Base-by-base conservation (phyloP, 371 early-diverging fungal genomes). In the Apophysomyces trapeziformis region DNA sequence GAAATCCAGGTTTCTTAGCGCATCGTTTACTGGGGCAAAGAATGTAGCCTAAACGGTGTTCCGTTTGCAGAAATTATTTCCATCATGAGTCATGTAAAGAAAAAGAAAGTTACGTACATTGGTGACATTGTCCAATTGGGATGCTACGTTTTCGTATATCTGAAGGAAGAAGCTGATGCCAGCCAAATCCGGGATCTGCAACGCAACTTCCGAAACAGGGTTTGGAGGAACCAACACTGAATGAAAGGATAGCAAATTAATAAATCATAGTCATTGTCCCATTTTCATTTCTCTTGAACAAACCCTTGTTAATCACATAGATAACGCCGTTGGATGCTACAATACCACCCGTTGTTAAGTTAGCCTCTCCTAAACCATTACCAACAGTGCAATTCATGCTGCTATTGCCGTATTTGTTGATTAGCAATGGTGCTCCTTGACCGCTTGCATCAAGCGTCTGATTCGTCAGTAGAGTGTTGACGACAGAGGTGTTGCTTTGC, bases 251-350 rank as follows among this genome's bases (percentile, higher is more conserved):
- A 38, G 26, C 11, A 50, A 18, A 26, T 18, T 32, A 36, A 36
- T 16, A 16, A 50, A 0, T 46, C 54, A 50, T 9, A 4, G 7
- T 6, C 32, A 26, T 26, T 26, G 32, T 26, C 32, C 32, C 32
- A 26, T 26, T 26, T 26, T 26, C 2, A 32, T 18, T 66, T 4
- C 58, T 58, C 14, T 7, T 46, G 11, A 56, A 12, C 61, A 60
- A 70, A 79, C 79, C 67, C 39, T 73, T 69, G 56, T 79, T 71
- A 58, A 79, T 71, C 9, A 79, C 63, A 41, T 81, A 77, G 11
- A 76, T 57, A 26, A 73, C 67, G n/a, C 82, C 82, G 61, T 81
- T 81, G 8, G 72, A 71, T 14, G 78, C 75, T 1, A 64, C 61
- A 36, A 81, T 67, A 64, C 76, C 77, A 11, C 66, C 64, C 5